A percentile compares a stretch with the other conserved stretches of the same genome.
Evolutionary conservation across 352 stramenopile genomes (phyloP).

Genomic region (Pythium insidiosum): DNA sequence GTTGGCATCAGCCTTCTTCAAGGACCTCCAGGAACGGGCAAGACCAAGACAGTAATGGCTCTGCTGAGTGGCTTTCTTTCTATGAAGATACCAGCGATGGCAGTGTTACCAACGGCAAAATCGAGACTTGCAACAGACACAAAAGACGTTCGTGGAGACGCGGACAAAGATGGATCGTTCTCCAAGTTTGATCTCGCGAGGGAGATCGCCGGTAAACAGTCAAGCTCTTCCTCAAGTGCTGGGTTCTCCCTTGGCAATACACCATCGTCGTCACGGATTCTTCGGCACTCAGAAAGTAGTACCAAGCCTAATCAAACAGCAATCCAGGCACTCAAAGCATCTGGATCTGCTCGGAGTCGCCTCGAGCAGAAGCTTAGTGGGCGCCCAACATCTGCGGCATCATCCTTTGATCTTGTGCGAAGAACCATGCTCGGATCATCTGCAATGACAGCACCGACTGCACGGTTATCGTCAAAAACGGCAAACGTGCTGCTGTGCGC

Average conservation of each 20-base stretch:
- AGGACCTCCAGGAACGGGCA: slow-evolving; percentile 93
- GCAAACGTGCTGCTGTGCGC: slow-evolving; percentile 83
- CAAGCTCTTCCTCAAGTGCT: too few species aligned
- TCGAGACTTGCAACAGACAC: not conserved
- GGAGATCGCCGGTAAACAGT: slow-evolving; percentile 20
- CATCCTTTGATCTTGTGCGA: slow-evolving; percentile 27
- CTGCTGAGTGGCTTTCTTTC: slow-evolving; percentile 70
- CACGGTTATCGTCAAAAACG: slow-evolving; percentile 19
- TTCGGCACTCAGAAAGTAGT: slow-evolving; percentile 32
- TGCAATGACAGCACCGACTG: slow-evolving; percentile 4
- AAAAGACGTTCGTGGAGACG: not conserved
- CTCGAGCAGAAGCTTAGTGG: slow-evolving; percentile 57
- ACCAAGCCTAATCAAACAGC: slow-evolving; percentile 26
- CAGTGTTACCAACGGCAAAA: slow-evolving; percentile 18
- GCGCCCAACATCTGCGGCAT: slow-evolving; percentile 4
- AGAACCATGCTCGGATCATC: slow-evolving; percentile 34
- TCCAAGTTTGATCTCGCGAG: slow-evolving; percentile 41
- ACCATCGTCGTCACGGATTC: slow-evolving; percentile 41
- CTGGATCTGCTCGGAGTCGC: slow-evolving; percentile 37
- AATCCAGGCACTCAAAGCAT: slow-evolving; percentile 62
- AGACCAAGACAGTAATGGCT: slow-evolving; percentile 91
- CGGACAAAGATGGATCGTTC: slow-evolving; percentile 15
- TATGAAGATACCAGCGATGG: slow-evolving; percentile 39
- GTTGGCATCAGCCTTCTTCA: slow-evolving; percentile 87
- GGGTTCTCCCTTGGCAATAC: slow-evolving; percentile 55